Evolutionary conservation across 495 filamentous ascomycete species (phyloP).

Genomic region (Penicillium coprophilum): DNA sequence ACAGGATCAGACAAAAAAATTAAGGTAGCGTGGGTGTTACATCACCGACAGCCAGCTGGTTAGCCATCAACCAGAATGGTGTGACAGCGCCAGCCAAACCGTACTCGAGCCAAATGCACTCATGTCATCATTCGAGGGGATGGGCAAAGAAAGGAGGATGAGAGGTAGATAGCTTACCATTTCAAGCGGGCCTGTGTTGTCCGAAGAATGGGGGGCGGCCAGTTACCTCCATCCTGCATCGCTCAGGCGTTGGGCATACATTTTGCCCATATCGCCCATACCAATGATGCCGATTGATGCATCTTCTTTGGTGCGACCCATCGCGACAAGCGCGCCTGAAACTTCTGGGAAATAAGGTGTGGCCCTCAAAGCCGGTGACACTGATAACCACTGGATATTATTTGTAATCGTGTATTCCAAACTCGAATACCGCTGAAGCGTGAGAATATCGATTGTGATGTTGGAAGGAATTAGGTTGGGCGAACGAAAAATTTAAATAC

Average conservation of each 20-base stretch:
- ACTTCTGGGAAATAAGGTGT: not conserved
- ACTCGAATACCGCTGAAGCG: conserved; percentile 5
- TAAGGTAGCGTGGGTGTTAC: conserved; percentile 98
- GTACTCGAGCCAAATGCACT: conserved; percentile 99
- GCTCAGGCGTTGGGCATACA: conserved; percentile 90
- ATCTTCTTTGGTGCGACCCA: conserved; percentile 56
- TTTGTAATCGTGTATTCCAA: not conserved
- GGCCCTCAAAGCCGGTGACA: not conserved
- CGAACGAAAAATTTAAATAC: conserved; percentile 43
- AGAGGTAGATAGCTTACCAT: conserved; percentile 34
- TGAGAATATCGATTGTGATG: conserved; percentile 22
- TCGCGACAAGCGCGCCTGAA: conserved; percentile 15
- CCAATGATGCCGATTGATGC: conserved; percentile 89
- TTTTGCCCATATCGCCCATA: conserved; percentile 99
- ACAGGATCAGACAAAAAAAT: conserved; percentile 74
- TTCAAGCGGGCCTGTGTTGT: conserved; percentile 13
- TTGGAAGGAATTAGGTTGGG: not conserved
- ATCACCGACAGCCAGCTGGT: conserved; percentile 72
- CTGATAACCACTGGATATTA: not conserved
- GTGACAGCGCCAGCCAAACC: conserved; percentile 42
- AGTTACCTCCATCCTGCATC: conserved; percentile 92
- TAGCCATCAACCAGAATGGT: conserved; percentile 54
- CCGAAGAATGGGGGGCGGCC: conserved; percentile 15
- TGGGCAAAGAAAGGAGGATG: conserved; percentile 20
- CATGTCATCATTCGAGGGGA: conserved; percentile 83